Evolutionary conservation across 768 basidiomycete species (phyloP), one percentile per base, ranked within the genome.

Genomic region (Tylopilus rubrobrunneus): DNA sequence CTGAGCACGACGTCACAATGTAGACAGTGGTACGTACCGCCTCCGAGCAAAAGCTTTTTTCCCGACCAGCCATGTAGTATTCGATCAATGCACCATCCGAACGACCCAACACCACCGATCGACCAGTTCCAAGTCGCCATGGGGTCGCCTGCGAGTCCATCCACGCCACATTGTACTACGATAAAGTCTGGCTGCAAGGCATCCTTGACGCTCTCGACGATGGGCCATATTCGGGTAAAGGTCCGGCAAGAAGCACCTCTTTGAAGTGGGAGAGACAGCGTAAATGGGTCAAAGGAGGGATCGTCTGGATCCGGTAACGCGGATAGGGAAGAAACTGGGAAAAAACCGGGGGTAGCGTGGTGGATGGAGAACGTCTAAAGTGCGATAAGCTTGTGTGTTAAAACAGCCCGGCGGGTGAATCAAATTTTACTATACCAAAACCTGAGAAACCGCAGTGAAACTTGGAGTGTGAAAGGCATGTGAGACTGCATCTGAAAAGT

Each of bases 401-500:
- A 28, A 36, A 23, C n/a, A 15, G 5, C 7, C 25, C n/a, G 10
- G 7, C 6, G 37, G 49, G n/a, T 25, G 29, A 31, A 34, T 29
- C 9, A 34, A 15, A 6, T 28, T 29, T 33, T 60, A 25, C 5
- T 62, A 71, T 58, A 83, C 83, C 70, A 79, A 63, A 51, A 81
- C 76, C 57, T 82, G 82, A 8, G 76, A 71, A 12, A 56, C 54
- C 23, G 57, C 59, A 9, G 73, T 61, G 1, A 73, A 68, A 23
- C 62, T 61, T 2, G 77, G 71, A 1, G 74, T 70, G 53, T 77
- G 69, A 65, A 92, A 90, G 0, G 92, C 90, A 37, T 87, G 79
- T 0, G 88, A 87, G 43, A 95, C 92, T 0, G 83, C 92, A 63
- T 97, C 93, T 5, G 88, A 89, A 62, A 91, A 93, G 67, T 98